These are phyloP conservation scores for Fusarium sp. DNA, from an alignment of 2,329 filamentous ascomycete species.

Conservation along the genomic window DNA sequence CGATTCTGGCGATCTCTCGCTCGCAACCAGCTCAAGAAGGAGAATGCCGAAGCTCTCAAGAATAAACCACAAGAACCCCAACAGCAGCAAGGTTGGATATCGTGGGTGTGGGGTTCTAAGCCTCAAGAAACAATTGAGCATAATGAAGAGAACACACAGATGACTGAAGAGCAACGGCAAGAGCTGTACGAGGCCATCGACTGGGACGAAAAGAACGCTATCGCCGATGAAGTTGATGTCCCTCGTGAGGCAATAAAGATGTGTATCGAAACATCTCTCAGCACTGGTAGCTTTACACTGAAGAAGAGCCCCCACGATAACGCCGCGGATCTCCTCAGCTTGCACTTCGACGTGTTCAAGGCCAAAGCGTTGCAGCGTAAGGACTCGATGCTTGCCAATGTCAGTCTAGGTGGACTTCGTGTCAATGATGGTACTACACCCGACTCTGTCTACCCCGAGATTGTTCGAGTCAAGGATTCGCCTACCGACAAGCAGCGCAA, in stretches of 20 bases:
- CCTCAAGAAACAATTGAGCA: slow-evolving; percentile 69
- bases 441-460: slow-evolving; percentile 91
- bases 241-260: slow-evolving; percentile 93
- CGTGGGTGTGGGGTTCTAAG: slow-evolving; percentile 92
- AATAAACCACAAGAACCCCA: slow-evolving; percentile 64
- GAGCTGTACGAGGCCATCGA: slow-evolving; percentile 98
- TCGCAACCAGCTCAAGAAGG: slow-evolving; percentile 93
- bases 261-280: slow-evolving; percentile 91
- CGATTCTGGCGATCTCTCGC: slow-evolving; percentile 97
- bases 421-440: slow-evolving; percentile 96
- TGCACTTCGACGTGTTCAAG: slow-evolving; percentile 95
- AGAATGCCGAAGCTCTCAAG: slow-evolving; percentile 90
- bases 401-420: slow-evolving; percentile 91
- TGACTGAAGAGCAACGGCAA: slow-evolving; percentile 95
- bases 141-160: slow-evolving; percentile 78
- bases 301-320: slow-evolving; percentile 74
- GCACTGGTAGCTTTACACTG: slow-evolving; percentile 94
- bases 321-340: slow-evolving; percentile 81
- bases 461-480: slow-evolving; percentile 93
- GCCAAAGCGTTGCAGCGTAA: slow-evolving; percentile 90
- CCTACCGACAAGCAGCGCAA: slow-evolving; percentile 62
- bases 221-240: slow-evolving; percentile 87
- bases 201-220: slow-evolving; percentile 94
- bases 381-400: slow-evolving; percentile 87
- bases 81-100: slow-evolving; percentile 83